Evolutionary conservation across 345 rosid species (phyloP).

Genomic region (Acer yangbiense): DNA sequence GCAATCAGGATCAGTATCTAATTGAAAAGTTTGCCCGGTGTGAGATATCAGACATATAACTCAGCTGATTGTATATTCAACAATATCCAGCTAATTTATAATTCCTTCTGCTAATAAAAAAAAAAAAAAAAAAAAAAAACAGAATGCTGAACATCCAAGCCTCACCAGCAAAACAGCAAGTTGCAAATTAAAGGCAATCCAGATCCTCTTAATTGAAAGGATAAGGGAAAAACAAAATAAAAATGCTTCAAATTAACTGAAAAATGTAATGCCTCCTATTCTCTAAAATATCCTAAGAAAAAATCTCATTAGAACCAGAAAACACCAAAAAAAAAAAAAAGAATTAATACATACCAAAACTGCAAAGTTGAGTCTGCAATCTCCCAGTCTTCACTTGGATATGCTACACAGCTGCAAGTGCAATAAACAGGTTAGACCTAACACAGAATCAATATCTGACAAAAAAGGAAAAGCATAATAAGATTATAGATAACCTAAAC

Average conservation of each 20-base stretch:
- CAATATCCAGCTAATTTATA: background rate
- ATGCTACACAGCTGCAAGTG: conserved; percentile 75
- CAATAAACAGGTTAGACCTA: conserved; percentile 26
- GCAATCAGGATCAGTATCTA: background rate
- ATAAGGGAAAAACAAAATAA: background rate
- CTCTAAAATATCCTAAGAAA: background rate
- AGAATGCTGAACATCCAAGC: background rate
- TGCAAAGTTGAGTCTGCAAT: conserved; percentile 98
- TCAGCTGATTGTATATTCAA: background rate
- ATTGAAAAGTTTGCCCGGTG: background rate
- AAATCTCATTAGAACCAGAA: conserved; percentile 1
- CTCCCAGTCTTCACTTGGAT: conserved; percentile 96
- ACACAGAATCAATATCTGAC: background rate
- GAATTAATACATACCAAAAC: conserved; percentile 66
- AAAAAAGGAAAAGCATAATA: background rate
- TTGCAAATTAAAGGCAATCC: background rate
- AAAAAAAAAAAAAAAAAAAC: no score
- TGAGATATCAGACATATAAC: background rate
- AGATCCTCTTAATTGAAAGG: background rate
- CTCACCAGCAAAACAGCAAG: background rate
- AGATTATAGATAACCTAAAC: conserved; percentile 5
- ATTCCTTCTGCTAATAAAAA: background rate
- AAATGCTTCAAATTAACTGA: background rate
- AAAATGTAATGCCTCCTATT: background rate
- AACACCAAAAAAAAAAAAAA: background rate